Evolutionary conservation across 768 basidiomycete species (phyloP).

Genomic region (Calocybe indica): DNA sequence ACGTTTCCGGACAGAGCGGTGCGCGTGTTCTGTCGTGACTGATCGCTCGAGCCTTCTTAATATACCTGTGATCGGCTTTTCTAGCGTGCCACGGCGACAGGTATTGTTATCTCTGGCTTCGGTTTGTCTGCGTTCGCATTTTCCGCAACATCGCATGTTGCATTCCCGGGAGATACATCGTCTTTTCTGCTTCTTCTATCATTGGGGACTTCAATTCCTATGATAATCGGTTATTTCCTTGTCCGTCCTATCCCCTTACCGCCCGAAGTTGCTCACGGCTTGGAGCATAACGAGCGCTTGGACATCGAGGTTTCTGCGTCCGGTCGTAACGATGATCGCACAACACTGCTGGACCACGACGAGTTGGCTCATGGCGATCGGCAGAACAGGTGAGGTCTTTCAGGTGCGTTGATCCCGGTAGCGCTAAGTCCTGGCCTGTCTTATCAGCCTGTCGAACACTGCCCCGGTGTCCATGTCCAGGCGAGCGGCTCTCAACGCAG

Average conservation of each 20-base stretch:
- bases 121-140: slow-evolving; percentile 92
- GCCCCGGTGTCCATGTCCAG: slow-evolving; percentile 6
- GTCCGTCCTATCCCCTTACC: slow-evolving; percentile 56
- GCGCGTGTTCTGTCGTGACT: slow-evolving; percentile 16
- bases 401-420: no score
- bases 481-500: slow-evolving; percentile 10
- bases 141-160: slow-evolving; percentile 62
- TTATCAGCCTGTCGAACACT: background rate
- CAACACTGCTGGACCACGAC: slow-evolving; percentile 1
- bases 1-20: slow-evolving; percentile 71
- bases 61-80: background rate
- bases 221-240: slow-evolving; percentile 72
- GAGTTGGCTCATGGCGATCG: background rate
- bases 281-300: slow-evolving; percentile 10
- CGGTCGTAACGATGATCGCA: slow-evolving; percentile 4
- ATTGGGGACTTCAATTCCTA: slow-evolving; percentile 72
- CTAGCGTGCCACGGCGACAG: slow-evolving; percentile 71
- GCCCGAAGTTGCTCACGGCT: background rate
- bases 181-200: slow-evolving; percentile 72
- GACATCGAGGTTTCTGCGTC: no score
- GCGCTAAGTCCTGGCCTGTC: no score
- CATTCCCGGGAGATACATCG: slow-evolving; percentile 76
- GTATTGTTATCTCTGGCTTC: slow-evolving; percentile 79
- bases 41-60: slow-evolving; percentile 1
- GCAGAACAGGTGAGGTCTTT: no score